A percentile compares a stretch with the other conserved stretches of the same genome.
phyloP scores from a whole-genome alignment of 2,329 filamentous ascomycete genomes.

The Hortaea werneckii region DNA sequence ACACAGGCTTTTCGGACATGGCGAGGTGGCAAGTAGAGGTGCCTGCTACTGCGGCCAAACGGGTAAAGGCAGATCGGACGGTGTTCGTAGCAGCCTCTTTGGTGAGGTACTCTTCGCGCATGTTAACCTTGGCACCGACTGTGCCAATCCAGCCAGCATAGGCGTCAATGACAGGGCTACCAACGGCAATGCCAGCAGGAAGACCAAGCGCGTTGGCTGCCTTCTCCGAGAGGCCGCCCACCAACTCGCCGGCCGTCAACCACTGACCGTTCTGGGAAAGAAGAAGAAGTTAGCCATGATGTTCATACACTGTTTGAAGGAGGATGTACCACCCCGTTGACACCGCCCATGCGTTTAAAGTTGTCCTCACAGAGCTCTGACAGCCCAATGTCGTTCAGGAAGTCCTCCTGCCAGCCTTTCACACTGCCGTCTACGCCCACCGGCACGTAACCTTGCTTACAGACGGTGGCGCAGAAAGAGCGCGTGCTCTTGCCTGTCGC shows the following conservation, averaged over 20 bases:
- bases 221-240: slow-evolving; percentile 73
- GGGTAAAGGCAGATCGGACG: slow-evolving; percentile 82
- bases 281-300: slow-evolving; percentile 22
- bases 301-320: slow-evolving; percentile 2
- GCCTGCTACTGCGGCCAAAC: slow-evolving; percentile 85
- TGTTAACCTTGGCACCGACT: slow-evolving; percentile 88
- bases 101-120: slow-evolving; percentile 54
- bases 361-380: slow-evolving; percentile 72
- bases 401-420: slow-evolving; percentile 97
- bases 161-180: slow-evolving; percentile 93
- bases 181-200: slow-evolving; percentile 77
- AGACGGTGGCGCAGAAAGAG: slow-evolving; percentile 92
- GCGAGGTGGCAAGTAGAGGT: slow-evolving; percentile 96
- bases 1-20: slow-evolving; percentile 87
- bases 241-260: slow-evolving; percentile 81
- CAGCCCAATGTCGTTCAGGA: slow-evolving; percentile 78
- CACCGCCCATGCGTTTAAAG: slow-evolving; percentile 87
- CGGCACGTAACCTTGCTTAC: slow-evolving; percentile 93
- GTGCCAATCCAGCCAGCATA: slow-evolving; percentile 99
- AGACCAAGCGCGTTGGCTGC: slow-evolving; percentile 77
- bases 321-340: slow-evolving; percentile 72
- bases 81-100: slow-evolving; percentile 65
- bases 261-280: slow-evolving; percentile 71
- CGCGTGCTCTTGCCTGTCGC: slow-evolving; percentile 85
- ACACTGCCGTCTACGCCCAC: slow-evolving; percentile 96